These are phyloP conservation scores for Juglanconis sp. DNA, from an alignment of 2,329 filamentous ascomycete genomes.

Conservation along the genomic window DNA sequence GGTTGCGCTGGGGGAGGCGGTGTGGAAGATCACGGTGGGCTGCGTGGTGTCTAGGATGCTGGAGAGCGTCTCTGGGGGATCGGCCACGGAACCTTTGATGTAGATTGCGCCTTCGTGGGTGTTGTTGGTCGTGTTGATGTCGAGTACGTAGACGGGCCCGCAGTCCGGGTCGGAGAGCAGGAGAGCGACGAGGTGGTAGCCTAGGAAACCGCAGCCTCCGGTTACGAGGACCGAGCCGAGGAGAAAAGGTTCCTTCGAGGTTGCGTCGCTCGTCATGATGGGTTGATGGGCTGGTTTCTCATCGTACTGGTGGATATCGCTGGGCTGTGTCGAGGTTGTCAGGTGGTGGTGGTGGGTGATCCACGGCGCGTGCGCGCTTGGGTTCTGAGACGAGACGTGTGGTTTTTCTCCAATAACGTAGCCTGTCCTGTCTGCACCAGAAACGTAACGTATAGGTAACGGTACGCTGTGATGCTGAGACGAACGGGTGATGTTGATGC, in stretches of 20 bases:
- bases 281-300: background rate
- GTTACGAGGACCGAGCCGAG: slow-evolving; percentile 25
- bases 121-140: slow-evolving; percentile 25
- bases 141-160: slow-evolving; percentile 27
- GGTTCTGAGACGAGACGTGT: too few relatives aligned
- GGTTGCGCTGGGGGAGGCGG: slow-evolving; percentile 29
- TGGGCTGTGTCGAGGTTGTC: too few relatives aligned
- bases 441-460: too few relatives aligned
- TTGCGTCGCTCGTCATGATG: background rate
- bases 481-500: too few relatives aligned
- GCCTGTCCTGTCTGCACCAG: too few relatives aligned
- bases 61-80: slow-evolving; percentile 15
- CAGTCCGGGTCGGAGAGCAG: slow-evolving; percentile 24
- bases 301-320: too few relatives aligned
- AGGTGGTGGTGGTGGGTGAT: too few relatives aligned
- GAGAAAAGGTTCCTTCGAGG: background rate
- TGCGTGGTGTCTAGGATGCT: slow-evolving; percentile 22
- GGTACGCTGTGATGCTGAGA: too few relatives aligned
- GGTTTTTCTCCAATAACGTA: too few relatives aligned
- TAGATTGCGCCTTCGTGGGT: slow-evolving; percentile 24
- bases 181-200: slow-evolving; percentile 29
- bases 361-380: too few relatives aligned
- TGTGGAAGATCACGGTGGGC: slow-evolving; percentile 31
- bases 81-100: slow-evolving; percentile 25
- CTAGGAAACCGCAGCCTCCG: slow-evolving; percentile 33